Percentiles rank a stretch among this genome's conserved stretches.
Conservation (phyloP, 176 grass and related monocot genomes). For the Oryza officinalis region DNA sequence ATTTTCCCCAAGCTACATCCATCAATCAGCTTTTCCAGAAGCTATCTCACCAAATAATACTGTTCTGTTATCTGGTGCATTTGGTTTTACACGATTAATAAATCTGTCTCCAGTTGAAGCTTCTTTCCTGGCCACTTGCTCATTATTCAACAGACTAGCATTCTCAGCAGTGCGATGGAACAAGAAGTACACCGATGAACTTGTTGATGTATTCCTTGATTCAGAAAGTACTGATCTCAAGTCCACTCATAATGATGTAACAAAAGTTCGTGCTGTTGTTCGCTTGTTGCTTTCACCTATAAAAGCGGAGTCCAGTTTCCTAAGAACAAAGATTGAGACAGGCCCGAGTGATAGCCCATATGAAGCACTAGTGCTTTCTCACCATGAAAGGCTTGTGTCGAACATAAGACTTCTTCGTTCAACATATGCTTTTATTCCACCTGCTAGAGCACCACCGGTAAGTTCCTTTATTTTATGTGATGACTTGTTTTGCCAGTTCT, state of each 20-base stretch:
- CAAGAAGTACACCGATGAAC: conserved; percentile 59
- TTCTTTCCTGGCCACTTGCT: conserved; percentile 78
- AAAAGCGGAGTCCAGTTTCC: conserved; percentile 67
- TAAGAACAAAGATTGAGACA: conserved; percentile 59
- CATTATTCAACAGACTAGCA: conserved; percentile 62
- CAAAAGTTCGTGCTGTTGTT: conserved; percentile 66
- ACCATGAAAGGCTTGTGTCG: conserved; percentile 75
- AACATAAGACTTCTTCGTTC: conserved; percentile 88
- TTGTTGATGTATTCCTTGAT: conserved; percentile 68
- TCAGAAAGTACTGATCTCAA: conserved; percentile 59
- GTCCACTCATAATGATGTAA: conserved; percentile 51
- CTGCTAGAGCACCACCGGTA: conserved; percentile 93
- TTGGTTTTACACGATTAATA: conserved; percentile 78
- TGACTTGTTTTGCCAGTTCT: not conserved
- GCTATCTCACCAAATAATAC: conserved; percentile 43
- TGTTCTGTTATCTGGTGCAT: conserved; percentile 53
- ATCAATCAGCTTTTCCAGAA: conserved; percentile 58
- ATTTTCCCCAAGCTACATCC: conserved; percentile 74
- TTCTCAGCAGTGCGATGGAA: conserved; percentile 58
- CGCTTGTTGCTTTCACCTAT: conserved; percentile 77
- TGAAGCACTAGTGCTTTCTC: conserved; percentile 73
- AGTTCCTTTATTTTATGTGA: conserved; percentile 51
- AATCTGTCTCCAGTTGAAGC: conserved; percentile 79
- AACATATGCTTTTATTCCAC: conserved; percentile 89
- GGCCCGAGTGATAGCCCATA: conserved; percentile 55